phyloP scores from a whole-genome alignment of 352 stramenopile genomes.

The Globisporangium paddicum region DNA sequence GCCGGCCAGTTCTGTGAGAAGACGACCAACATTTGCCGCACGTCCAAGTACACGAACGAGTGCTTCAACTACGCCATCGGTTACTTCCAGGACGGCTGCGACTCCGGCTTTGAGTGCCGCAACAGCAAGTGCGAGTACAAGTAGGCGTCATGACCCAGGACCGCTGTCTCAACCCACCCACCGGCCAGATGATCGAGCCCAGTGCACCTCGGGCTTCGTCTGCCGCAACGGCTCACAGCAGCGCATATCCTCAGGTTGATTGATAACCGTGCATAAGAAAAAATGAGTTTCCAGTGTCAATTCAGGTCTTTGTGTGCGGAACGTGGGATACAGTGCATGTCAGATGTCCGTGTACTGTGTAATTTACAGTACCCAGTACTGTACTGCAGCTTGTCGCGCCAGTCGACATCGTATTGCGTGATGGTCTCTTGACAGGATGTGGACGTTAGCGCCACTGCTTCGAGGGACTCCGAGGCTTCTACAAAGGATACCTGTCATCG shows the following conservation, averaged over 20 bases:
- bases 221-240: slow-evolving; percentile 16
- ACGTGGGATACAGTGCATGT: too few relatives aligned
- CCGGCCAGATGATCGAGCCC: slow-evolving; percentile 10
- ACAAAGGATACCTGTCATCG: too few relatives aligned
- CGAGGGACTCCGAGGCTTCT: too few relatives aligned
- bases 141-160: background rate
- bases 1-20: slow-evolving; percentile 5
- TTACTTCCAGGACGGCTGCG: slow-evolving; percentile 7
- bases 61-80: slow-evolving; percentile 12
- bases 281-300: too few relatives aligned
- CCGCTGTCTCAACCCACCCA: slow-evolving; percentile 11
- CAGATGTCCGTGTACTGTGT: too few relatives aligned
- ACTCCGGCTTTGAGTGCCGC: slow-evolving; percentile 6
- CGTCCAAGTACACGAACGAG: slow-evolving; percentile 1
- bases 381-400: too few relatives aligned
- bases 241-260: background rate
- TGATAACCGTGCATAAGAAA: background rate
- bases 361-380: too few relatives aligned
- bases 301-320: too few relatives aligned
- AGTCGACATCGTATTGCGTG: too few relatives aligned
- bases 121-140: slow-evolving; percentile 12
- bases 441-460: too few relatives aligned
- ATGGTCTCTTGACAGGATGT: too few relatives aligned
- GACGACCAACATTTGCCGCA: slow-evolving; percentile 9
- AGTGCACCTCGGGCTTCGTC: slow-evolving; percentile 11